phyloP scores from a whole-genome alignment of 1,284 basidiomycete species.

The Sphagnurus paluster region DNA sequence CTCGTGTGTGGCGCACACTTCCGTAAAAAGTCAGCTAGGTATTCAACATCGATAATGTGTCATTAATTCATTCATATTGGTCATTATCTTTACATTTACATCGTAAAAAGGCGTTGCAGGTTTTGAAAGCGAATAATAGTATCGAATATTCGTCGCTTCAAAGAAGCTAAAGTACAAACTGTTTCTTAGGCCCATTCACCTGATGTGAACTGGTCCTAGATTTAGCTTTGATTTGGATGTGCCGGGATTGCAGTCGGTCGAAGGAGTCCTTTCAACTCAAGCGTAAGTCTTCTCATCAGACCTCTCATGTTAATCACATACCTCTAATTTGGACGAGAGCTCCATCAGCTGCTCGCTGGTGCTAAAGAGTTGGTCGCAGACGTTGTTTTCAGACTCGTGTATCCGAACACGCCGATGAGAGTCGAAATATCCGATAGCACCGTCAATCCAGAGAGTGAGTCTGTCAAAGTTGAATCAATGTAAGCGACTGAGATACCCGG shows the following conservation, averaged over 20 bases:
- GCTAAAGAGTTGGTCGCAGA: not conserved
- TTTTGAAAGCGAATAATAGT: no score
- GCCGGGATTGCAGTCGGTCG: not conserved
- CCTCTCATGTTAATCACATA: not conserved
- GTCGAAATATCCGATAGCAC: not conserved
- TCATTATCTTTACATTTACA: no score
- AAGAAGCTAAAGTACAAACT: not conserved
- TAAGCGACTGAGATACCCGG: not conserved
- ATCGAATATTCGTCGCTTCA: no score
- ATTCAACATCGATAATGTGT: no score
- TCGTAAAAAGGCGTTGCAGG: no score
- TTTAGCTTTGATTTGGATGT: not conserved
- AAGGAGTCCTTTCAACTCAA: not conserved
- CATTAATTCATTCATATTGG: no score
- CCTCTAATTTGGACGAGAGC: not conserved
- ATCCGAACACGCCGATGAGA: not conserved
- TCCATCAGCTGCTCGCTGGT: not conserved
- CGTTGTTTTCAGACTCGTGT: not conserved
- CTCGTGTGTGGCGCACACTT: no score
- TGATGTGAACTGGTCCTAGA: not conserved
- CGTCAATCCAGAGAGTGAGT: conserved; percentile 3
- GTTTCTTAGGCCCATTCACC: not conserved
- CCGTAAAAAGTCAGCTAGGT: no score
- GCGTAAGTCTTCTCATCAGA: not conserved
- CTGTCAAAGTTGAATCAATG: not conserved